phyloP scores from a whole-genome alignment of 768 basidiomycete genomes.

The Coprinellus micaceus region DNA sequence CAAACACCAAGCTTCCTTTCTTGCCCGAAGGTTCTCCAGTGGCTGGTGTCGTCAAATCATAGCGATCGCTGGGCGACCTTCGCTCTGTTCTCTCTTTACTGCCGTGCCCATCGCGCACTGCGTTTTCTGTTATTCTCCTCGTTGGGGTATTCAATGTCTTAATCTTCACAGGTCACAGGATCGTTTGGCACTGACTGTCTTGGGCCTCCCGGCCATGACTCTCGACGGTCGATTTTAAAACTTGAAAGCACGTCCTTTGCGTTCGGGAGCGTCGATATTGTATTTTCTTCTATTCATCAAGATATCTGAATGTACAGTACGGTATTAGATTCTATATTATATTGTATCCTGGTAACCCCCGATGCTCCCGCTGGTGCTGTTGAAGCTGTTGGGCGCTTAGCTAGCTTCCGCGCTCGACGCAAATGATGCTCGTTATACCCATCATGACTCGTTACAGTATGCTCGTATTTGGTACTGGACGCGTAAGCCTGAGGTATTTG shows the following conservation, averaged over 20 bases:
- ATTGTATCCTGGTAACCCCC: constrained; percentile 1
- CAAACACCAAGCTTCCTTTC: constrained; percentile 46
- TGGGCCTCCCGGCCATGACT: not conserved
- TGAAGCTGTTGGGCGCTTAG: not conserved
- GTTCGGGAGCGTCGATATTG: not conserved
- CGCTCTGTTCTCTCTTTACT: not conserved
- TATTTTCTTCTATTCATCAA: not conserved
- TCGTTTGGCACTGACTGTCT: not conserved
- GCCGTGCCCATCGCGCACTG: constrained; percentile 7
- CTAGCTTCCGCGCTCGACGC: too few species aligned
- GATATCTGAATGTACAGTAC: constrained; percentile 4
- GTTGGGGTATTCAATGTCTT: constrained; percentile 35
- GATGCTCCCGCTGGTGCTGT: not conserved
- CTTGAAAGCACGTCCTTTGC: not conserved
- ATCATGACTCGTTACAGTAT: too few species aligned
- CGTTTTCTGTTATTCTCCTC: constrained; percentile 26
- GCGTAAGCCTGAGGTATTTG: not conserved
- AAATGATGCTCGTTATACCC: too few species aligned
- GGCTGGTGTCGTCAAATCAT: constrained; percentile 41
- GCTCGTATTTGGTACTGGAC: not conserved
- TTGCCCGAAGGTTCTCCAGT: constrained; percentile 52
- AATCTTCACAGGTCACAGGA: constrained; percentile 39
- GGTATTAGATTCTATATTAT: constrained; percentile 1
- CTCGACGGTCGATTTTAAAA: not conserved
- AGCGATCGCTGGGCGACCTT: constrained; percentile 20